These are phyloP conservation scores for Ganoderma multipileum DNA, from an alignment of 1,284 basidiomycete genomes.

Conservation along the genomic window DNA sequence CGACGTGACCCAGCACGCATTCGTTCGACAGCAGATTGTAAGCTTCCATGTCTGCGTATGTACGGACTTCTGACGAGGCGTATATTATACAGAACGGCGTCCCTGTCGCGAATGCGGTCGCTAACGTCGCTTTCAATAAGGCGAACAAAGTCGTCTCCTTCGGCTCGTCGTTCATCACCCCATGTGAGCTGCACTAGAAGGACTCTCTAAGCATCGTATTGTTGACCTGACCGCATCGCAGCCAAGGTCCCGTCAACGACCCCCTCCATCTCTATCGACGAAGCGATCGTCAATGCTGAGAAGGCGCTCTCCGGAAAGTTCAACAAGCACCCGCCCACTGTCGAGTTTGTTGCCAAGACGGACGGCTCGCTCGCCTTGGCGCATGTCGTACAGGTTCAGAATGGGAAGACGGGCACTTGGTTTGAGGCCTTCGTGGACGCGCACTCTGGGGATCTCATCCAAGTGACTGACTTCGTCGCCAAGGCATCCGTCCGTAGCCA, in stretches of 20 bases:
- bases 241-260: slow-evolving; percentile 48
- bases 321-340: slow-evolving; percentile 48
- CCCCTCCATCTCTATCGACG: slow-evolving; percentile 45
- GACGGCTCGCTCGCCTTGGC: slow-evolving; percentile 54
- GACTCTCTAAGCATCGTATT: too few relatives aligned
- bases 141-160: slow-evolving; percentile 51
- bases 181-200: slow-evolving; percentile 43
- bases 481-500: slow-evolving; percentile 51
- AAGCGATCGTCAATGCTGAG: slow-evolving; percentile 50
- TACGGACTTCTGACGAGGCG: too few relatives aligned
- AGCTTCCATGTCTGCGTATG: too few relatives aligned
- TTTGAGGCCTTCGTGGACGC: slow-evolving; percentile 71
- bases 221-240: slow-evolving; percentile 10
- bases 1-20: slow-evolving; percentile 45
- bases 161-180: slow-evolving; percentile 58
- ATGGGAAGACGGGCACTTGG: slow-evolving; percentile 59
- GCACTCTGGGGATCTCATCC: slow-evolving; percentile 59
- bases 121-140: slow-evolving; percentile 50
- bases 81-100: slow-evolving; percentile 41
- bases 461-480: slow-evolving; percentile 60
- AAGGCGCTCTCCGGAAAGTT: slow-evolving; percentile 47
- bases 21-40: slow-evolving; percentile 44
- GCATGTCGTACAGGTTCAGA: slow-evolving; percentile 65
- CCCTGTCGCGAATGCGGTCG: slow-evolving; percentile 51
- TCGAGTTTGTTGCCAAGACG: slow-evolving; percentile 51